These are phyloP conservation scores for Endocarpon pusillum DNA, from an alignment of 495 filamentous ascomycete species.

Conservation along the genomic window DNA sequence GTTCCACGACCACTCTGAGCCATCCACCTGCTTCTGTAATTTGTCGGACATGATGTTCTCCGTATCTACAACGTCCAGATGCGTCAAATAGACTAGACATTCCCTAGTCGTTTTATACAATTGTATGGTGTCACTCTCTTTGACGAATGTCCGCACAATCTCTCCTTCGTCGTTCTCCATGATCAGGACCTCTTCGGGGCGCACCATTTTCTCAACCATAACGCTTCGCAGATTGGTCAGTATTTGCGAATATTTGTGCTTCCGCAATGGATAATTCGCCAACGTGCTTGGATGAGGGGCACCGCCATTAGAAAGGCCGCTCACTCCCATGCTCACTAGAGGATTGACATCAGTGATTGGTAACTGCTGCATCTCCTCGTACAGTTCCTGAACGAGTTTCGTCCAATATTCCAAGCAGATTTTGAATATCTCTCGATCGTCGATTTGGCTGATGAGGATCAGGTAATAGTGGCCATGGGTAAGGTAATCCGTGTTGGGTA, in stretches of 20 bases:
- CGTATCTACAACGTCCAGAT: conserved; percentile 92
- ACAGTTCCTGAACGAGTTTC: conserved; percentile 92
- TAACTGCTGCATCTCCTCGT: conserved; percentile 93
- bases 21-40: conserved; percentile 82
- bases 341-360: conserved; percentile 86
- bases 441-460: conserved; percentile 93
- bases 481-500: conserved; percentile 86
- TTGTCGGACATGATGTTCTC: conserved; percentile 99
- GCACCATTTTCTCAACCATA: conserved; percentile 99
- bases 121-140: conserved; percentile 97
- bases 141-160: conserved; percentile 97
- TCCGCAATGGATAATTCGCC: conserved; percentile 75
- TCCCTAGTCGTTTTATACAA: conserved; percentile 98
- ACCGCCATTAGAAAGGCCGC: conserved; percentile 54
- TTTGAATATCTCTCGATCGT: conserved; percentile 98
- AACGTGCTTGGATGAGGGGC: conserved; percentile 71
- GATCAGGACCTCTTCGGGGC: conserved; percentile 95
- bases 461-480: conserved; percentile 94
- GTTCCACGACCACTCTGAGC: conserved; percentile 93
- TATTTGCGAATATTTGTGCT: conserved; percentile 92
- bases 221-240: conserved; percentile 85
- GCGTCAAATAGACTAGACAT: conserved; percentile 92
- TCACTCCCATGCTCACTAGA: conserved; percentile 58
- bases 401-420: conserved; percentile 99
- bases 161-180: conserved; percentile 99